Percentiles rank a stretch among this genome's conserved stretches.
These are phyloP conservation scores for Solanum bulbocastanum DNA, from an alignment of 257 asterid genomes.

Conservation along the genomic window DNA sequence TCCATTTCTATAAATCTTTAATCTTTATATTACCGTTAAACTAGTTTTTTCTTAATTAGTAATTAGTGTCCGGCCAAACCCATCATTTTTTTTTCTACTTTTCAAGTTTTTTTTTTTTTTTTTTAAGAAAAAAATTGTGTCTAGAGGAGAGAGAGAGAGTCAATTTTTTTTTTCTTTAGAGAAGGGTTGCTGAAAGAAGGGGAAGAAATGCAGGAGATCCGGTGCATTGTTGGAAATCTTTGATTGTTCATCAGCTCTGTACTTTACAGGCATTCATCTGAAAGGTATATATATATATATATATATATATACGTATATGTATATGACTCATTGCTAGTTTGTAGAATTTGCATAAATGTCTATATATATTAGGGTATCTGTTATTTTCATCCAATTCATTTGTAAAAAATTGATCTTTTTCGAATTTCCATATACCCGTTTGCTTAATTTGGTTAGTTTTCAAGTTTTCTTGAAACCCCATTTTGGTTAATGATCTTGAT, in stretches of 20 bases:
- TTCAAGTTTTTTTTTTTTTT: background rate
- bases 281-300: background rate
- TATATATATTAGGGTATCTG: background rate
- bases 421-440: background rate
- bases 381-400: background rate
- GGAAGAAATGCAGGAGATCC: conserved; percentile 41
- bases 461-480: background rate
- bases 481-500: background rate
- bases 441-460: background rate
- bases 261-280: background rate
- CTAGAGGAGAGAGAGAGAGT: conserved; percentile 24
- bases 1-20: background rate
- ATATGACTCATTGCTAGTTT: background rate
- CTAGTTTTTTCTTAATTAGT: background rate
- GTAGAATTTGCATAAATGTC: background rate
- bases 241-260: conserved; percentile 39
- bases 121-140: background rate
- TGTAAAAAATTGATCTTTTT: background rate
- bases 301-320: background rate
- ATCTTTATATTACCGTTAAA: background rate
- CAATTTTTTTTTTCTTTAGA: background rate
- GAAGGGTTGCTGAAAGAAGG: background rate
- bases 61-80: background rate
- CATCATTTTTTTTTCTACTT: background rate
- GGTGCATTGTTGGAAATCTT: conserved; percentile 40